Conservation (phyloP, 1,139 yeast species). For the Sugiyamaella japonica region DNA sequence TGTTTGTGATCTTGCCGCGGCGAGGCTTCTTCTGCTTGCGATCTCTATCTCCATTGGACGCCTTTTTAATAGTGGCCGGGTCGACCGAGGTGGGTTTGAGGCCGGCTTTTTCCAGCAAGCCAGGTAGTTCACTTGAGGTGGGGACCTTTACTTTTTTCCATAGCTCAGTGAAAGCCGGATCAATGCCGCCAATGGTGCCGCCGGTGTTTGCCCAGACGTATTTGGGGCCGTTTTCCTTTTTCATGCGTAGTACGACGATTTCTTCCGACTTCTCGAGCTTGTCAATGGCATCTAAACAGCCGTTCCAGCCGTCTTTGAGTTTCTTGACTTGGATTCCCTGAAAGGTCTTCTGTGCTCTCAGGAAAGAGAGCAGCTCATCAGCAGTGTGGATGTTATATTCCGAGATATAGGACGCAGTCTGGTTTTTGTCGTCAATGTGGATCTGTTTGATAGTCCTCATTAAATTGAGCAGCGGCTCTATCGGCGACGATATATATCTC, state of each 20-base stretch:
- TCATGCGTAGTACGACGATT: constrained; percentile 79
- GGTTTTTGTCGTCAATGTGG: constrained; percentile 42
- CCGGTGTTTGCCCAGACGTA: constrained; percentile 88
- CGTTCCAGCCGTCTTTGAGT: constrained; percentile 94
- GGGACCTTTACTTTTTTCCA: constrained; percentile 85
- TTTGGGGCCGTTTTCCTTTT: constrained; percentile 89
- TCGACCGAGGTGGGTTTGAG: constrained; percentile 96
- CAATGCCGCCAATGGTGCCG: constrained; percentile 71
- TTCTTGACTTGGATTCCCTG: constrained; percentile 88
- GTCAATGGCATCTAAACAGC: constrained; percentile 76
- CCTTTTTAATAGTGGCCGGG: constrained; percentile 80
- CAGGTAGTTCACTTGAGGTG: constrained; percentile 74
- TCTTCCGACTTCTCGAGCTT: constrained; percentile 74
- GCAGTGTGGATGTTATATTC: constrained; percentile 82
- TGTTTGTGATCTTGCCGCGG: constrained; percentile 89
- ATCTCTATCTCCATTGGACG: constrained; percentile 48
- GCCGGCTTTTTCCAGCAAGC: constrained; percentile 75
- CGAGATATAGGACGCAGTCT: constrained; percentile 82
- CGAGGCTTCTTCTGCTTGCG: constrained; percentile 90
- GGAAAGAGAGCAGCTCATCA: constrained; percentile 70
- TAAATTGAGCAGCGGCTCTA: constrained; percentile 56
- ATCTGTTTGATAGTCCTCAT: constrained; percentile 76
- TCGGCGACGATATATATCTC: constrained; percentile 51
- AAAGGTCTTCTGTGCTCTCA: constrained; percentile 81
- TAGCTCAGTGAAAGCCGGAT: constrained; percentile 76